phyloP scores from a whole-genome alignment of 176 grass and related monocot genomes.

The Alopecurus myosuroides region DNA sequence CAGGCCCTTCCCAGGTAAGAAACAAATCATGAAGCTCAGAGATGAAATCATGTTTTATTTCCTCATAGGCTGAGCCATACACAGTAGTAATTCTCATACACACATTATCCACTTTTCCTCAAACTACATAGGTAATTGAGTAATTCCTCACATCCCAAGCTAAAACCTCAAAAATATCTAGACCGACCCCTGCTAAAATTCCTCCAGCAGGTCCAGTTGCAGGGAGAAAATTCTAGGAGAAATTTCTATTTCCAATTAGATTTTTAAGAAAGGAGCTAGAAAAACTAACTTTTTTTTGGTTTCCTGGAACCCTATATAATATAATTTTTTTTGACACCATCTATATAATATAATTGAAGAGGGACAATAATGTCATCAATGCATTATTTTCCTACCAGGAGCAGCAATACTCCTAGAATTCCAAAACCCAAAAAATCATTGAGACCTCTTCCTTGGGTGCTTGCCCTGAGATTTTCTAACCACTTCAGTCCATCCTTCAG shows the following conservation, averaged over 20 bases:
- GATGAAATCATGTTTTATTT: background rate
- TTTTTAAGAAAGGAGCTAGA: background rate
- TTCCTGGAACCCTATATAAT: background rate
- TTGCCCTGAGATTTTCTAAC: background rate
- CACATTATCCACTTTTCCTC: rapidly evolving
- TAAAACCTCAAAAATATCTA: rapidly evolving
- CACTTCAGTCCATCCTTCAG: too few relatives aligned
- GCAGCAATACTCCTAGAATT: background rate
- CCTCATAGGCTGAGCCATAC: background rate
- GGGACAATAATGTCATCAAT: background rate
- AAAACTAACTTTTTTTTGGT: background rate
- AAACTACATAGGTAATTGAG: too few relatives aligned
- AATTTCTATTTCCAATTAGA: background rate
- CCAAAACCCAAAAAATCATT: background rate
- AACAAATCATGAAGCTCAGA: background rate
- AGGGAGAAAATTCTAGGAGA: background rate
- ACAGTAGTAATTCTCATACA: background rate
- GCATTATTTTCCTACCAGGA: background rate
- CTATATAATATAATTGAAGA: too few relatives aligned
- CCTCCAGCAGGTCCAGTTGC: background rate
- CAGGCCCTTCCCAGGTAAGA: rapidly evolving
- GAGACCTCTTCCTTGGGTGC: background rate
- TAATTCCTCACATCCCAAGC: too few relatives aligned
- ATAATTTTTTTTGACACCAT: too few relatives aligned
- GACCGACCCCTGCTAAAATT: background rate